Base-by-base conservation (phyloP, 257 asterid species). In the Asclepias syriaca region DNA sequence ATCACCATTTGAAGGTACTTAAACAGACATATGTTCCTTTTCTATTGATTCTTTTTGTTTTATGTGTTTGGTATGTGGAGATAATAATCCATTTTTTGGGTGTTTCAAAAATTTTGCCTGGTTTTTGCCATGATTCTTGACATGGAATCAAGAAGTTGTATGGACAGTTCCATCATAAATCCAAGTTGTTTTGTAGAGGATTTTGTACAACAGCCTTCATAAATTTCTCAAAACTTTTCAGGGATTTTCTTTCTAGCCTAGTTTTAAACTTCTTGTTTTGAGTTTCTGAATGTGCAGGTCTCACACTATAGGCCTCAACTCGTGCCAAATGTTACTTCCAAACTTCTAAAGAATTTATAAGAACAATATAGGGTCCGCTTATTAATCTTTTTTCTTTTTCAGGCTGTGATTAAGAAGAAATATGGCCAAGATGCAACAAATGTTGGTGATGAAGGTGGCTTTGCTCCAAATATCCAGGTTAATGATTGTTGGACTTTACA, bases 361-460 rank as follows among this genome's bases (percentile, higher is more conserved):
- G 54, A 54, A 22, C 40, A 55, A 18, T 57, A n/a, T 9, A 19
- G 8, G 53, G 14, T 29, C 34, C 3, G 3, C 34, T 29, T 29
- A 29, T 29, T 29, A 1, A 29, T 29, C 3, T 29, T 43, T 43
- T 43, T 43, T 43, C 1, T 40, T 40, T 70, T 1, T 69, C 90
- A 93, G 97, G 50, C 97, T 81, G 98, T 93, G 70, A 93, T 93
- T 68, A 93, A 93, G 96, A 93, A 93, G 92, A 93, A 93, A 65
- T 90, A 93, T 53, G 96, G 97, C 32, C 98, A 93, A 79, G 96
- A 93, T 82, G 97, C 98, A 75, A 93, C 98, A 68, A 93, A 93
- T 78, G 98, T 93, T 18, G 98, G 98, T 69, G 98, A 93, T 67
- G 97, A 93, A 86, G 97, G 97, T 81, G 98, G 97, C 78, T 93